Evolutionary conservation across 2,329 filamentous ascomycete genomes (phyloP), one percentile per base, ranked within the genome.

Genomic region (Diaporthe citri): DNA sequence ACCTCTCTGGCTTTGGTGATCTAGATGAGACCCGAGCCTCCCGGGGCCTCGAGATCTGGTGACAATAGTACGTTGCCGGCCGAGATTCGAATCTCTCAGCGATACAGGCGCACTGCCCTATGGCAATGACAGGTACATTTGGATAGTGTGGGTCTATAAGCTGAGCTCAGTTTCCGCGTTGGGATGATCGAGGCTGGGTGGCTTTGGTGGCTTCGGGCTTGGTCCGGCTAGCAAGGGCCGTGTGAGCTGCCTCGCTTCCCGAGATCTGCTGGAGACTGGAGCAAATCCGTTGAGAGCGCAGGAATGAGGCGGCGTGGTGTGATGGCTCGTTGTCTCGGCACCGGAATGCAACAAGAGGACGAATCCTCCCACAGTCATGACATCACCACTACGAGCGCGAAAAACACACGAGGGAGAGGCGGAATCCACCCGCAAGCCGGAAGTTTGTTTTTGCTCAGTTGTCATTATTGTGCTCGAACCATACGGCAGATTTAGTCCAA

Each of bases 311-410:
- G 34, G 22, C 64, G 64, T 67, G 46, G 64, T 39, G 31, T 67
- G 64, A 67, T 67, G 48, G 22, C n/a, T 67, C 31, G 69, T 48
- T 48, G 52, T 48, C 41, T 57, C 55, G 43, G 41, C 69, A 39
- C n/a, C 88, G 82, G 73, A 59, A 81, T 85, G 2, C 57, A 55
- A 25, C 57, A 36, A 59, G n/a, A 59, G 6, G 39, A 57, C 67
- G 34, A 52, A 43, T 31, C 43, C 51, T 34, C 55, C 36, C 25
- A 52, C 17, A 60, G 67, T 74, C 66, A 74, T 74, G 73, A 74
- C 73, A 74, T 74, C 73, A 74, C 73, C 73, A 74, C 59, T 74
- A 41, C 31, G 34, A 22, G 64, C 7, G 31, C n/a, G 34, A 52
- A 6, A 6, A 69, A 69, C n/a, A 69, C 64, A 55, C 36, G n/a